These are phyloP conservation scores for Arthrobotrys entomopaga DNA, from an alignment of 2,329 filamentous ascomycete genomes.

Conservation along the genomic window DNA sequence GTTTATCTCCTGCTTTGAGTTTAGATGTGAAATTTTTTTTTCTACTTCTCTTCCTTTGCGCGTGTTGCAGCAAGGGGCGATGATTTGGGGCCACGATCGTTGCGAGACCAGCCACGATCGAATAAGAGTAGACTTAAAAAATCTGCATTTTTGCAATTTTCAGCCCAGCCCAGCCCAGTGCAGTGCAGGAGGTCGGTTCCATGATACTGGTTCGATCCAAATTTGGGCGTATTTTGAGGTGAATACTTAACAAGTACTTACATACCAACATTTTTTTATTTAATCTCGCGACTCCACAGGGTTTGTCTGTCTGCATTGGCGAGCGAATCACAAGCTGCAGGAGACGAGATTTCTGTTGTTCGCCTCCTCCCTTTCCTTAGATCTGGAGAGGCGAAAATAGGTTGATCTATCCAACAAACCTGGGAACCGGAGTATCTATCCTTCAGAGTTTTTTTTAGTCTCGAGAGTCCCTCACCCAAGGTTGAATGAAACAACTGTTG, in stretches of 20 bases:
- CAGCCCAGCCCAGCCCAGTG: slow-evolving; percentile 24
- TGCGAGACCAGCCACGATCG: neutral
- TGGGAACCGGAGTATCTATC: neutral
- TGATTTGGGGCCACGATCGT: slow-evolving; percentile 9
- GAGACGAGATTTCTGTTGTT: slow-evolving; percentile 16
- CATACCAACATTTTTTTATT: slow-evolving; percentile 39
- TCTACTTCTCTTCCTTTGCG: slow-evolving; percentile 1
- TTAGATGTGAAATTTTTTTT: slow-evolving; percentile 34
- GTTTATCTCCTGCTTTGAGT: slow-evolving; percentile 33
- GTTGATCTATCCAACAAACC: too few relatives aligned
- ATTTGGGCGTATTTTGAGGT: slow-evolving; percentile 22
- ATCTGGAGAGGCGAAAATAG: too few relatives aligned
- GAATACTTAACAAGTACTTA: too few relatives aligned
- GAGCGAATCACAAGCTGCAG: slow-evolving; percentile 40
- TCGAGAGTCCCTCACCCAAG: too few relatives aligned
- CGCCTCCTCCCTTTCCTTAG: neutral
- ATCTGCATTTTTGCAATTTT: slow-evolving; percentile 11
- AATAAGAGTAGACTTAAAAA: too few relatives aligned
- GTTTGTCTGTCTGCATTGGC: slow-evolving; percentile 32
- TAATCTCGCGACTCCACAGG: slow-evolving; percentile 27
- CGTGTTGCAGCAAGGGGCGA: slow-evolving; percentile 34
- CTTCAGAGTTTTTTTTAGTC: neutral
- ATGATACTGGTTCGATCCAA: slow-evolving; percentile 29
- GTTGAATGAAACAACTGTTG: slow-evolving; percentile 31
- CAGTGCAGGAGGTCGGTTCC: slow-evolving; percentile 4